Conservation (phyloP, 2,329 filamentous ascomycete genomes). For the Sclerotinia minor region DNA sequence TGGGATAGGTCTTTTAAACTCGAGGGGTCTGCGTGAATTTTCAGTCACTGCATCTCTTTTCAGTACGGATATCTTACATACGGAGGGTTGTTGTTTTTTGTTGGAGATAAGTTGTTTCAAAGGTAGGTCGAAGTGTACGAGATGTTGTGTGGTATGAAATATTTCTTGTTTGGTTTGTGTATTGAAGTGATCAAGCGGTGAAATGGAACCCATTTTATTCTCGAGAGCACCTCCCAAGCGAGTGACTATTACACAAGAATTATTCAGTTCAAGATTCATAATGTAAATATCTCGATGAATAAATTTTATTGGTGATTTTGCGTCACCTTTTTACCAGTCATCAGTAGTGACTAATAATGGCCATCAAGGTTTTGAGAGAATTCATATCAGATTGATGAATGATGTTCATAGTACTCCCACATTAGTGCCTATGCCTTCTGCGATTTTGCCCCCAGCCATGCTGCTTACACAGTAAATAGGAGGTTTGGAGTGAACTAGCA, state of each 20-base stretch:
- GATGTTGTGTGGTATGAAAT: neutral
- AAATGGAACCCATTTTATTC: neutral
- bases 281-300: neutral
- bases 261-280: neutral
- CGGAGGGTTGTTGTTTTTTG: neutral
- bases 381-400: neutral
- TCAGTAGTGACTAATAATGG: neutral
- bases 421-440: neutral
- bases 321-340: neutral
- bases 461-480: neutral
- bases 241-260: neutral
- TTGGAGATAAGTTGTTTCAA: neutral
- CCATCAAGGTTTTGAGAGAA: neutral
- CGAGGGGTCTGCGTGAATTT: neutral
- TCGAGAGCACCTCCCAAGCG: neutral
- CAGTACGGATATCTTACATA: neutral
- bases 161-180: neutral
- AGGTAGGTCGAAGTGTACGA: no score
- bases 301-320: no score
- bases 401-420: neutral
- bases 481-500: no score
- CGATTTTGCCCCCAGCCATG: neutral
- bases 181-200: neutral
- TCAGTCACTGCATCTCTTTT: neutral
- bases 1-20: neutral